phyloP scores from a whole-genome alignment of 768 basidiomycete genomes.

The Tephrocybe sp. region DNA sequence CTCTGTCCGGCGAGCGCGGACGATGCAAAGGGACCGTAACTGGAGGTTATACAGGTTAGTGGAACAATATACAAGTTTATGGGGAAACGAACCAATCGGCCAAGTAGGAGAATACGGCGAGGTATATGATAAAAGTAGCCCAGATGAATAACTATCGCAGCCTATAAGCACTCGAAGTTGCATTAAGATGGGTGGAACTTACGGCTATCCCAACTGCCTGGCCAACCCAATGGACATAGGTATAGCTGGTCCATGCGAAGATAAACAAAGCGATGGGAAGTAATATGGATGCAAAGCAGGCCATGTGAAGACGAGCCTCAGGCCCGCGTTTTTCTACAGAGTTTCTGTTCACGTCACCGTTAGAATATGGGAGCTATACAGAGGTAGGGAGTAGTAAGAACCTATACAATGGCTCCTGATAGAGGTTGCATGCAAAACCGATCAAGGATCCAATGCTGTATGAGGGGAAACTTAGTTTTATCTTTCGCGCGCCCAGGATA shows the following conservation, averaged over 20 bases:
- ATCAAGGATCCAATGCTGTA: slow-evolving; percentile 54
- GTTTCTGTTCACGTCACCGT: slow-evolving; percentile 23
- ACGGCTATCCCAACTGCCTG: slow-evolving; percentile 52
- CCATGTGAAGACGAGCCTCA: slow-evolving; percentile 62
- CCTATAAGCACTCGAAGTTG: too few relatives aligned
- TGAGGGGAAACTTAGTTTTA: neutral
- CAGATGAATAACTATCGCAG: slow-evolving; percentile 46
- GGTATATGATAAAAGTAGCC: slow-evolving; percentile 53
- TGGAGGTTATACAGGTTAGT: slow-evolving; percentile 8
- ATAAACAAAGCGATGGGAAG: slow-evolving; percentile 68
- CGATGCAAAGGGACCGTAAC: slow-evolving; percentile 64
- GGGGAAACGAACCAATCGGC: slow-evolving; percentile 55
- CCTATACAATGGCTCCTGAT: slow-evolving; percentile 53
- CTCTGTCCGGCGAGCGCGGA: slow-evolving; percentile 71
- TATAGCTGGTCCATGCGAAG: slow-evolving; percentile 67
- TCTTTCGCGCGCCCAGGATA: too few relatives aligned
- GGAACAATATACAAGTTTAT: neutral
- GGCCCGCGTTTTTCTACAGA: slow-evolving; percentile 35
- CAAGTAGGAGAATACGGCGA: slow-evolving; percentile 59
- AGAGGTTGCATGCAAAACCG: slow-evolving; percentile 44
- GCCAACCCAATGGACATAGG: slow-evolving; percentile 59
- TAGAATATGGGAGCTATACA: neutral
- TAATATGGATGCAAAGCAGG: slow-evolving; percentile 53
- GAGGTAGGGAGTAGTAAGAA: slow-evolving; percentile 15
- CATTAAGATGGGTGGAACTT: too few relatives aligned